Percentiles rank a stretch among this genome's conserved stretches.
These are phyloP conservation scores for Xylariaceae sp. DNA, from an alignment of 2,329 filamentous ascomycete genomes.

Conservation along the genomic window DNA sequence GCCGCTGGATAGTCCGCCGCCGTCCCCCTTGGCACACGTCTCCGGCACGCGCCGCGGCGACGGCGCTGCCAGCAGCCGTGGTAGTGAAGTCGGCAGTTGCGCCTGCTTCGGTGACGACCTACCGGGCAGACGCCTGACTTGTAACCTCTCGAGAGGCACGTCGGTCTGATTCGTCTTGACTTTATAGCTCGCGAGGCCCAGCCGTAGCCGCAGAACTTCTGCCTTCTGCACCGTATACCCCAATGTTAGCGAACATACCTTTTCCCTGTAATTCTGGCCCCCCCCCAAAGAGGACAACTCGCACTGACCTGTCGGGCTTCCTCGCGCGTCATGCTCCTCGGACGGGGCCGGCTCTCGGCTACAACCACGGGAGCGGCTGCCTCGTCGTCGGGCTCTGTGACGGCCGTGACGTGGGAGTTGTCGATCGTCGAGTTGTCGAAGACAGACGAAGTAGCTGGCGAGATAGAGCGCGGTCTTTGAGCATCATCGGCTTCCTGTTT, in stretches of 20 bases:
- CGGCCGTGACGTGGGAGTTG: constrained; percentile 54
- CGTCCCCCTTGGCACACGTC: no score
- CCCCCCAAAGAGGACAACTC: no score
- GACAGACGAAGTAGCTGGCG: constrained; percentile 54
- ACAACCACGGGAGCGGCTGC: constrained; percentile 14
- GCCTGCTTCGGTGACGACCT: not conserved
- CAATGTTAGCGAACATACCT: constrained; percentile 9
- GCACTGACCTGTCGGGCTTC: constrained; percentile 57
- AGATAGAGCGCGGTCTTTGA: constrained; percentile 34
- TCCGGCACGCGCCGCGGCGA: no score
- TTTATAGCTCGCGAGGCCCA: constrained; percentile 76
- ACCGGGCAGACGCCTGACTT: constrained; percentile 46
- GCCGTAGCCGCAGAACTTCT: constrained; percentile 69
- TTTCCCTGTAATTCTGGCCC: not conserved
- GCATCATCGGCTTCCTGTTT: constrained; percentile 17
- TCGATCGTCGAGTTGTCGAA: constrained; percentile 57
- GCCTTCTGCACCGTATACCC: constrained; percentile 56
- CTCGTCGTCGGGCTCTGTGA: constrained; percentile 55
- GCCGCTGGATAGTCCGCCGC: no score
- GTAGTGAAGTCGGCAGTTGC: constrained; percentile 4
- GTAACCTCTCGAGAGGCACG: constrained; percentile 67
- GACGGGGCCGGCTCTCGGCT: constrained; percentile 30
- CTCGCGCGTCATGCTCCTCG: constrained; percentile 53
- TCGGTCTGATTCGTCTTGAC: constrained; percentile 73
- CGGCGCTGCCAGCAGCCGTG: constrained; percentile 12